These are phyloP conservation scores for Eutypa lata DNA, from an alignment of 2,329 filamentous ascomycete species.

Conservation along the genomic window DNA sequence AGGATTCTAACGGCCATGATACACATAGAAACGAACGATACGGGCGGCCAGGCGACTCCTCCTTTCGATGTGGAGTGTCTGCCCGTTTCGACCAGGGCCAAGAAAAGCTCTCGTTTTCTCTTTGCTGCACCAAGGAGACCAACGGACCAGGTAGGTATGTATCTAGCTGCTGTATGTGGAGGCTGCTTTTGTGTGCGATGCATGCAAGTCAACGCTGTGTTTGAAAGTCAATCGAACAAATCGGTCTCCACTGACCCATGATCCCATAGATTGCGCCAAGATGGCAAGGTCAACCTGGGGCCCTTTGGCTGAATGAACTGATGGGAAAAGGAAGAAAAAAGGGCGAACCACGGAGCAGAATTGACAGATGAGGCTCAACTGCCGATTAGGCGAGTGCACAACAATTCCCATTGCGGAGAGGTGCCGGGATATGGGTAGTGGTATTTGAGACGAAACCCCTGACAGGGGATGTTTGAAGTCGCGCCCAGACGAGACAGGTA, in stretches of 20 bases:
- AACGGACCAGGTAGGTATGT: neutral
- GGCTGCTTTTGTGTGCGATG: too few species aligned
- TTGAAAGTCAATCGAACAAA: too few species aligned
- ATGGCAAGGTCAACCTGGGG: too few species aligned
- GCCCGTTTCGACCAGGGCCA: neutral
- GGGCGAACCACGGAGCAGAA: neutral
- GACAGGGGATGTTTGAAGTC: constrained; percentile 1
- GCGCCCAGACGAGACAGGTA: neutral
- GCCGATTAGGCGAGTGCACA: too few species aligned
- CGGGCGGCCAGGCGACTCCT: neutral
- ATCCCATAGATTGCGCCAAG: neutral
- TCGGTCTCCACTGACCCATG: neutral
- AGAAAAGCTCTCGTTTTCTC: too few species aligned
- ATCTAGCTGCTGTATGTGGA: too few species aligned
- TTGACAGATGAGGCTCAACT: neutral
- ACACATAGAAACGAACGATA: neutral
- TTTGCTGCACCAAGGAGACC: too few species aligned
- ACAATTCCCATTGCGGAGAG: neutral
- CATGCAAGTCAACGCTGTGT: too few species aligned
- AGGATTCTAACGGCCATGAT: neutral
- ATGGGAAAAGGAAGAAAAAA: neutral
- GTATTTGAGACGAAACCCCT: neutral
- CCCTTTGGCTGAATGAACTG: too few species aligned
- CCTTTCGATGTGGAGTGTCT: neutral
- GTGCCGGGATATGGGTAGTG: neutral